Conservation (phyloP, 225 moss, liverwort and hornwort species). For the Physcomitrium patens region DNA sequence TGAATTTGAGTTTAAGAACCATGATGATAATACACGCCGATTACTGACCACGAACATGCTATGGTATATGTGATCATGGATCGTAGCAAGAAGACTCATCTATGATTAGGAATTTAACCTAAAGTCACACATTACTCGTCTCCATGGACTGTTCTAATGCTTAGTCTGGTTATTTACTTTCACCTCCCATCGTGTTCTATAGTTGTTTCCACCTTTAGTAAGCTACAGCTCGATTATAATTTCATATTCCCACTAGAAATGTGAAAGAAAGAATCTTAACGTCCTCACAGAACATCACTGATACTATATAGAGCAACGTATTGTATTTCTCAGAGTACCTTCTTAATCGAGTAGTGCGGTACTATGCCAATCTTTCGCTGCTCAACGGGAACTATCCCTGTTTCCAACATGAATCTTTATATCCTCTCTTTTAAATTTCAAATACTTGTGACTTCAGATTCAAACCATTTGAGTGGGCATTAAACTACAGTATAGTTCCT, state of each 20-base stretch:
- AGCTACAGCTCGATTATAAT: conserved; percentile 35
- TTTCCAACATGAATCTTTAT: conserved; percentile 74
- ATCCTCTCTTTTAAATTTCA: conserved; percentile 28
- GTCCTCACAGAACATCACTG: conserved; percentile 11
- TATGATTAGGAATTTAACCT: conserved; percentile 25
- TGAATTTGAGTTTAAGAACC: conserved; percentile 16
- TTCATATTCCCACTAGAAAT: conserved; percentile 14
- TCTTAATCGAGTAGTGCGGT: conserved; percentile 51
- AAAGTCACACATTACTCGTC: conserved; percentile 22
- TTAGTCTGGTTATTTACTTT: conserved; percentile 15
- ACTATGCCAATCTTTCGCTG: conserved; percentile 73
- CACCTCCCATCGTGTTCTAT: conserved; percentile 10
- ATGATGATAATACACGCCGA: conserved; percentile 30
- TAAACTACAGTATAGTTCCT: conserved; percentile 1
- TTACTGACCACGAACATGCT: not conserved
- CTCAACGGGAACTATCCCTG: conserved; percentile 78
- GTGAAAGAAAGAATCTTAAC: conserved; percentile 3
- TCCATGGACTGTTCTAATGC: conserved; percentile 8
- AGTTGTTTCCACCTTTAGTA: not conserved
- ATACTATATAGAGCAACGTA: conserved; percentile 4
- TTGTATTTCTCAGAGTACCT: conserved; percentile 11
- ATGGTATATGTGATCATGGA: conserved; percentile 10
- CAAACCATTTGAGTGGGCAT: not conserved
- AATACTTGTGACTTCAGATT: not conserved
- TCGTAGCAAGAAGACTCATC: conserved; percentile 36